Evolutionary conservation across 257 asterid genomes (phyloP), one percentile per base, ranked within the genome.

Genomic region (Solanum etuberosum): DNA sequence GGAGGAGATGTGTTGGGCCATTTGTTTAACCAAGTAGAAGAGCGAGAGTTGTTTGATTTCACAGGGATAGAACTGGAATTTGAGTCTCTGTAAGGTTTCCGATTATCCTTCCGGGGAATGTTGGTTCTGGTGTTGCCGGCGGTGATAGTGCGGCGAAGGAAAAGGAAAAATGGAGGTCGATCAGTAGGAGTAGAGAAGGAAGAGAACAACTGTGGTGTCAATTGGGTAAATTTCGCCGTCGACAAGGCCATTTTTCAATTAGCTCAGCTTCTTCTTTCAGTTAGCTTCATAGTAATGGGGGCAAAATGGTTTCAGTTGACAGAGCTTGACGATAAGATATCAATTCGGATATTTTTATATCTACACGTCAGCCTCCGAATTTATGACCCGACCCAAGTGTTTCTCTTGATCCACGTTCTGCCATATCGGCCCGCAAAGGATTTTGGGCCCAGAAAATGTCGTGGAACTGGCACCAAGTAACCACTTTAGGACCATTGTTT

Each of bases 221-320:
- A 90, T 91, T 97, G 98, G 46, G 97, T 87, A n/a, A 94, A 72
- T 82, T 93, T 94, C 83, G 96, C 94, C 25, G 96, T 92, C 20
- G 98, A 90, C 70, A 90, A 87, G 23, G 95, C 94, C 98, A 95
- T 95, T 86, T 59, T 81, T 2, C 20, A 29, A 80, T 46, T 5
- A 48, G 38, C n/a, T 80, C 29, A 80, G 29, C 35, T 80, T 46
- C 43, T 81, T 81, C 43, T 48, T 48, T 40, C 86, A 88, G 68
- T 80, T 88, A 81, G 67, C 86, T 38, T 46, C 67, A 89, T 83
- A 89, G 57, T 38, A 76, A 85, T 29, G 85, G 9, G 9, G 9
- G 83, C 29, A 84, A 5, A 76, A 27, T 57, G 83, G 14, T 27
- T 42, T 78, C 84, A 43, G 84, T 59, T 70, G 67, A 90, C 63